These are phyloP conservation scores for Aspergillus udagawae DNA, from an alignment of 2,329 filamentous ascomycete species.

Conservation along the genomic window DNA sequence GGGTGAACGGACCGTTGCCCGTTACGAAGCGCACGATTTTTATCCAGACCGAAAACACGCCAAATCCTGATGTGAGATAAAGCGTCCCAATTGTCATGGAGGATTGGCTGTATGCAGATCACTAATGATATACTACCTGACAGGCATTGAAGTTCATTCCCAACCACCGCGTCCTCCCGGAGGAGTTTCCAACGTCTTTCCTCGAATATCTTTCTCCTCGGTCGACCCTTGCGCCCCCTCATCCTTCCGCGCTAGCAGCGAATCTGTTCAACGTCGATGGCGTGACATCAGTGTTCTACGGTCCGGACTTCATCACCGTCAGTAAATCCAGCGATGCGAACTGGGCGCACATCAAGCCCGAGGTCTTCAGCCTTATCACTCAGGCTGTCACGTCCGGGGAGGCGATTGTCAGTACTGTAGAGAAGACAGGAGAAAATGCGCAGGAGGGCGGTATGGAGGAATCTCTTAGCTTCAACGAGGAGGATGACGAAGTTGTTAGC, in stretches of 20 bases:
- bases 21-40: constrained; percentile 71
- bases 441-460: constrained; percentile 55
- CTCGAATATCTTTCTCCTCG: constrained; percentile 90
- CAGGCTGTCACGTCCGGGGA: constrained; percentile 84
- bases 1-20: constrained; percentile 37
- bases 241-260: constrained; percentile 86
- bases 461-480: constrained; percentile 76
- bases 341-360: constrained; percentile 93
- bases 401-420: constrained; percentile 69
- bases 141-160: constrained; percentile 87
- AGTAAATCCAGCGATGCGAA: constrained; percentile 83
- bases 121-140: not conserved
- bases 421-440: constrained; percentile 54
- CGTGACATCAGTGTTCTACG: constrained; percentile 92
- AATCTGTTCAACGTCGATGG: constrained; percentile 91
- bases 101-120: not conserved
- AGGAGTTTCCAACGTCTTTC: constrained; percentile 67
- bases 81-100: not conserved
- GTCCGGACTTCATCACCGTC: constrained; percentile 92
- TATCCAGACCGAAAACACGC: constrained; percentile 93
- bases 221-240: constrained; percentile 79
- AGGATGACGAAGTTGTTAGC: constrained; percentile 88
- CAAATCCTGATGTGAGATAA: constrained; percentile 73
- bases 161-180: constrained; percentile 79
- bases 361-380: constrained; percentile 92